phyloP scores from a whole-genome alignment of 2,329 filamentous ascomycete species.

The Fusarium multiceps region DNA sequence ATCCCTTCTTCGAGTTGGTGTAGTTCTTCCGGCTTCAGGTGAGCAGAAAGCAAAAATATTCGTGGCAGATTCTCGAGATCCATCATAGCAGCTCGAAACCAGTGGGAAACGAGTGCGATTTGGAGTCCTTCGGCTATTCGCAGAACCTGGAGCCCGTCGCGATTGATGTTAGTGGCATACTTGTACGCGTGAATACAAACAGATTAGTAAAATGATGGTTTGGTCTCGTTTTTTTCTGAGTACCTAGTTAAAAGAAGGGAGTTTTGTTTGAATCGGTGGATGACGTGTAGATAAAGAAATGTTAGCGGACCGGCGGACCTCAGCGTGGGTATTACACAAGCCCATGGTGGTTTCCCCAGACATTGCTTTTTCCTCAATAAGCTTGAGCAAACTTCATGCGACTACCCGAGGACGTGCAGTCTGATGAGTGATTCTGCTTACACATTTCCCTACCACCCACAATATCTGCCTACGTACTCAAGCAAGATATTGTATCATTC shows the following conservation, averaged over 20 bases:
- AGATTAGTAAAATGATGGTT: neutral
- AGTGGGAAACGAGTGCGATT: neutral
- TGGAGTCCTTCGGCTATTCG: constrained; percentile 2
- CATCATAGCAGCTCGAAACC: constrained; percentile 34
- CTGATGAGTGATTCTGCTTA: neutral
- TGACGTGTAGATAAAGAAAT: constrained; percentile 16
- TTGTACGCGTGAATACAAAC: neutral
- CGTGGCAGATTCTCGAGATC: constrained; percentile 60
- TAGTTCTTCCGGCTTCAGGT: constrained; percentile 72
- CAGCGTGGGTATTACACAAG: neutral
- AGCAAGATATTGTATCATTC: neutral
- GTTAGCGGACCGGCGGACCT: neutral
- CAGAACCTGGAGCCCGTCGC: neutral
- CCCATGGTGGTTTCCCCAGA: neutral
- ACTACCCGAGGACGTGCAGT: neutral
- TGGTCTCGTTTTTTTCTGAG: neutral
- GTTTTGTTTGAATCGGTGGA: neutral
- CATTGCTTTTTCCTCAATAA: neutral
- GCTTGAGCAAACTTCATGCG: neutral
- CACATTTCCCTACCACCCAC: neutral
- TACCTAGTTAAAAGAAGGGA: neutral
- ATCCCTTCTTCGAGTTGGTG: constrained; percentile 74
- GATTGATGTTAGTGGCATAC: constrained; percentile 9
- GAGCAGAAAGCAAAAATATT: constrained; percentile 79
- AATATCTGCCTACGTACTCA: neutral